Evolutionary conservation across 2,329 filamentous ascomycete genomes (phyloP).

Genomic region (Zymoseptoria tritici): DNA sequence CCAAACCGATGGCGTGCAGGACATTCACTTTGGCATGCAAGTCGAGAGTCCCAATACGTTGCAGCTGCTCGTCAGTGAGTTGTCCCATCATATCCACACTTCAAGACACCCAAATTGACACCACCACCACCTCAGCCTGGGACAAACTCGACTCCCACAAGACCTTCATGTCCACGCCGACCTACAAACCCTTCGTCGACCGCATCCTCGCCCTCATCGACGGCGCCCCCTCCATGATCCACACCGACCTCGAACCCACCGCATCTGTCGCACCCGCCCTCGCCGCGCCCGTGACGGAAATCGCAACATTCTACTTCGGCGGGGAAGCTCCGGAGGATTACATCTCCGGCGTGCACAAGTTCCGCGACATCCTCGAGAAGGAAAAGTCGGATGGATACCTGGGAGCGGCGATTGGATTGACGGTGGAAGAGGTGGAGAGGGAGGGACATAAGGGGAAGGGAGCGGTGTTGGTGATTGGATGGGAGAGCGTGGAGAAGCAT

Average conservation of each 20-base stretch:
- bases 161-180: conserved; percentile 31
- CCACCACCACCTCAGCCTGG: conserved; percentile 34
- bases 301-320: conserved; percentile 39
- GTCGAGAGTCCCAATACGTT: conserved; percentile 33
- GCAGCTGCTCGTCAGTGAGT: conserved; percentile 37
- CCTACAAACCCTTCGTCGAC: conserved; percentile 35
- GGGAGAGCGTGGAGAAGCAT: conserved; percentile 46
- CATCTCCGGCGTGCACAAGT: conserved; percentile 31
- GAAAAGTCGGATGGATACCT: conserved; percentile 22
- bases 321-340: conserved; percentile 26
- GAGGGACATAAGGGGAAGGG: conserved; percentile 35
- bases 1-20: conserved; percentile 31
- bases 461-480: conserved; percentile 43
- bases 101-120: not conserved
- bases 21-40: conserved; percentile 31
- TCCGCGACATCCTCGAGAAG: conserved; percentile 31
- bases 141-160: conserved; percentile 33
- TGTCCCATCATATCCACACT: not conserved
- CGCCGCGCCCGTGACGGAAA: conserved; percentile 43
- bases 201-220: conserved; percentile 25
- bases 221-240: conserved; percentile 25
- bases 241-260: conserved; percentile 28
- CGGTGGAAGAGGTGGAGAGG: conserved; percentile 24
- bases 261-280: conserved; percentile 17
- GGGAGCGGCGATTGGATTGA: conserved; percentile 18